These are phyloP conservation scores for Trametes elegans DNA, from an alignment of 768 basidiomycete genomes.

Conservation along the genomic window DNA sequence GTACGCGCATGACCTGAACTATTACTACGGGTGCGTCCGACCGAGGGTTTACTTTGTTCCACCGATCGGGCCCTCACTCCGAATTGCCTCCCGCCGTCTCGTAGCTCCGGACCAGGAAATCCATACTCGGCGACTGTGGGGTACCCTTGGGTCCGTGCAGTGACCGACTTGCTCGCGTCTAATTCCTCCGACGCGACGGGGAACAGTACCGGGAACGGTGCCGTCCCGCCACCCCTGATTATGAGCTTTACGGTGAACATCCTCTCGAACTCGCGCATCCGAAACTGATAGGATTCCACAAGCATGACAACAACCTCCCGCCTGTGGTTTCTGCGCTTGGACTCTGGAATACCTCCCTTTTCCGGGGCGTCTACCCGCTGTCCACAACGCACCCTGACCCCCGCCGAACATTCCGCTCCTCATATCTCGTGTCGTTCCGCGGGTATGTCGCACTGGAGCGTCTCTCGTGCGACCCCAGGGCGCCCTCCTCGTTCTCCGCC, in stretches of 20 bases:
- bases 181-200: conserved; percentile 22
- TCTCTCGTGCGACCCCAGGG: conserved; percentile 32
- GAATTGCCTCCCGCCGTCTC: not conserved
- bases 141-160: conserved; percentile 40
- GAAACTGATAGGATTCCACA: not conserved
- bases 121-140: conserved; percentile 39
- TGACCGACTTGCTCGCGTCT: conserved; percentile 36
- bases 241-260: conserved; percentile 42
- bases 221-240: conserved; percentile 39
- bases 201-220: not conserved
- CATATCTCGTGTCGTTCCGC: conserved; percentile 40
- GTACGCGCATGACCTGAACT: conserved; percentile 45
- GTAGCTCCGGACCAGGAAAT: conserved; percentile 44
- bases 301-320: conserved; percentile 47
- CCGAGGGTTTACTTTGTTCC: no score
- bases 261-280: not conserved
- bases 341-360: conserved; percentile 39
- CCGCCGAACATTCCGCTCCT: conserved; percentile 37
- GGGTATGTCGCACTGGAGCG: conserved; percentile 43
- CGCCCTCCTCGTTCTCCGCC: conserved; percentile 5
- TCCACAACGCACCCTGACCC: conserved; percentile 32
- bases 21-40: conserved; percentile 42
- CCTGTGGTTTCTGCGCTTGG: conserved; percentile 43
- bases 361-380: conserved; percentile 36
- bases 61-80: no score